A percentile compares a stretch with the other conserved stretches of the same genome.
Conservation (phyloP, 169 alveolate species). For the Cryptosporidium felis region DNA sequence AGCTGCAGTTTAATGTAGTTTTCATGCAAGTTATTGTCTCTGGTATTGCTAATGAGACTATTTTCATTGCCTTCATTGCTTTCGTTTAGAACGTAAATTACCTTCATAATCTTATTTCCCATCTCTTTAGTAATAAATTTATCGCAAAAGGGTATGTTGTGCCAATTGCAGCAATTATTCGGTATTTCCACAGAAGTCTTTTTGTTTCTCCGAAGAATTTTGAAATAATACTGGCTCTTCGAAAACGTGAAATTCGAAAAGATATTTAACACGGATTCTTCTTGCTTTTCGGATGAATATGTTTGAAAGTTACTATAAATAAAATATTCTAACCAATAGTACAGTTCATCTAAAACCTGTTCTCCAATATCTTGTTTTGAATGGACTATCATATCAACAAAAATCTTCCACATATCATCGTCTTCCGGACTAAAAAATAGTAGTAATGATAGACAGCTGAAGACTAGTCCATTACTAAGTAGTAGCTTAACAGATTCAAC, state of each 20-base stretch:
- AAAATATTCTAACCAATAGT: constrained; percentile 36
- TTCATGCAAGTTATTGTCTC: constrained; percentile 18
- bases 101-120: neutral
- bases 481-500: neutral
- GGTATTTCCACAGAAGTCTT: neutral
- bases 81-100: neutral
- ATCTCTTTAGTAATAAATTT: neutral
- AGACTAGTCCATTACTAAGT: neutral
- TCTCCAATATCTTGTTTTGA: neutral
- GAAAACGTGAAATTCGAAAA: neutral
- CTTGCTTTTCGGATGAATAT: too few relatives aligned
- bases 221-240: neutral
- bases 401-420: neutral
- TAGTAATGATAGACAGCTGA: constrained; percentile 25
- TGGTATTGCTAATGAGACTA: neutral
- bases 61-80: neutral
- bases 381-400: neutral
- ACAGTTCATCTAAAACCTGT: neutral
- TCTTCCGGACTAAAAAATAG: neutral
- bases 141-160: constrained; percentile 17
- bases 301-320: neutral
- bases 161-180: constrained; percentile 21
- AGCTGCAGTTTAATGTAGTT: constrained; percentile 30
- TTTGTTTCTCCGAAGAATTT: neutral
- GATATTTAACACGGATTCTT: neutral